Evolutionary conservation across 192 early-diverging fungal species (phyloP).

Genomic region (Jimgerdemannia flammicorona): DNA sequence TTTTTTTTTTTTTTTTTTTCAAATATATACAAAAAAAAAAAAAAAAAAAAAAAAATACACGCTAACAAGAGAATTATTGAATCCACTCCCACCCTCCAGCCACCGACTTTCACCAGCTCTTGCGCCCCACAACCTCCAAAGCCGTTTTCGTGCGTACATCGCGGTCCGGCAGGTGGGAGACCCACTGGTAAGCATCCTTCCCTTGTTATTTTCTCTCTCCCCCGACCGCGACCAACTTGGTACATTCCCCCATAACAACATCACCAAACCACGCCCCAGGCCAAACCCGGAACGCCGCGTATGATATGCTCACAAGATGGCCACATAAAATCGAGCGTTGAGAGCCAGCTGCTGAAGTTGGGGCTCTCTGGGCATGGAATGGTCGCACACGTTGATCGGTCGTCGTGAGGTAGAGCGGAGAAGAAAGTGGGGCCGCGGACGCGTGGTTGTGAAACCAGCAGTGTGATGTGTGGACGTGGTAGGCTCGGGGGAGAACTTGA

Average conservation of each 20-base stretch:
- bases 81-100: not conserved
- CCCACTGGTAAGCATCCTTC: not conserved
- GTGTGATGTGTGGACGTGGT: too few relatives aligned
- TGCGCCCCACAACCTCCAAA: slow-evolving; percentile 1
- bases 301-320: not conserved
- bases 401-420: not conserved
- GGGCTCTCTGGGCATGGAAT: not conserved
- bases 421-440: too few relatives aligned
- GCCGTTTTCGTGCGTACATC: not conserved
- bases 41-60: too few relatives aligned
- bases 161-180: not conserved
- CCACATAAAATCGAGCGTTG: not conserved
- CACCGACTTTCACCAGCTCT: not conserved
- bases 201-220: too few relatives aligned
- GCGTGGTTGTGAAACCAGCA: too few relatives aligned
- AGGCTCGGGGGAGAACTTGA: too few relatives aligned
- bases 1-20: too few relatives aligned
- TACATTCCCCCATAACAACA: too few relatives aligned
- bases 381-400: not conserved
- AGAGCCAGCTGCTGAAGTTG: not conserved
- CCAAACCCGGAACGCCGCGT: not conserved
- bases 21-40: too few relatives aligned
- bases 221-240: too few relatives aligned
- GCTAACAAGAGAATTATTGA: not conserved
- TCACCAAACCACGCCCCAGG: not conserved